Percentiles rank a stretch among this genome's conserved stretches.
These are phyloP conservation scores for Cystobasidium pallidum DNA, from an alignment of 1,284 basidiomycete species.

Conservation along the genomic window DNA sequence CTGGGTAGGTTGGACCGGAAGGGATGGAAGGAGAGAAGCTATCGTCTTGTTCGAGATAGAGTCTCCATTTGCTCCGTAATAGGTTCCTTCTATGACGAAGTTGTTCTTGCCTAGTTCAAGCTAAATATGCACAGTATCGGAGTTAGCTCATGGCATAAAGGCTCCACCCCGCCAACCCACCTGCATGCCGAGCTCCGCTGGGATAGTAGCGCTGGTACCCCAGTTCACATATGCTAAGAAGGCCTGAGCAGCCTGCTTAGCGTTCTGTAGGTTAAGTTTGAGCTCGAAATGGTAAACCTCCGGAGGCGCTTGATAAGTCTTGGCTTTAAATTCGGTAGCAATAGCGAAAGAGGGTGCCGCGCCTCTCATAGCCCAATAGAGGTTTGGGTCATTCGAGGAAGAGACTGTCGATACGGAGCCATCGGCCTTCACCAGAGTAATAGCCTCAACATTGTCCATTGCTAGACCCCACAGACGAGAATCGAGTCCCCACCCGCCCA, in stretches of 20 bases:
- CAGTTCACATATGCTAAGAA: slow-evolving; percentile 21
- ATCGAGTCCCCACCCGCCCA: slow-evolving; percentile 31
- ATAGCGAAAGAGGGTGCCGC: slow-evolving; percentile 32
- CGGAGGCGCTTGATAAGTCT: slow-evolving; percentile 22
- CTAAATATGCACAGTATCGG: neutral
- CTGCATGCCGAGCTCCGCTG: slow-evolving; percentile 21
- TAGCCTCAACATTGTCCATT: slow-evolving; percentile 22
- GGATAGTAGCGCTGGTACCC: slow-evolving; percentile 9
- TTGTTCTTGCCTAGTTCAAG: slow-evolving; percentile 30
- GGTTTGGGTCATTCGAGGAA: slow-evolving; percentile 19
- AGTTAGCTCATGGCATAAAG: too few species aligned
- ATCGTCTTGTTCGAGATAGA: neutral
- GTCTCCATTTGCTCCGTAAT: slow-evolving; percentile 15
- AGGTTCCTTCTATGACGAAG: slow-evolving; percentile 21
- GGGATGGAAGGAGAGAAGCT: slow-evolving; percentile 1
- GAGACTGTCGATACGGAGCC: slow-evolving; percentile 17
- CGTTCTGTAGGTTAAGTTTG: slow-evolving; percentile 6
- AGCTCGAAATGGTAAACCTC: slow-evolving; percentile 24
- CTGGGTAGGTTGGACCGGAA: slow-evolving; percentile 7
- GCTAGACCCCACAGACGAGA: slow-evolving; percentile 27
- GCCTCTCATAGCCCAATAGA: slow-evolving; percentile 42
- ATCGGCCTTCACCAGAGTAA: slow-evolving; percentile 33
- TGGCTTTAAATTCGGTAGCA: slow-evolving; percentile 18
- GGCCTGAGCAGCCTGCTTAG: slow-evolving; percentile 16
- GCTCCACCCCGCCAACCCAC: neutral